These are phyloP conservation scores for Claviceps sp. DNA, from an alignment of 2,329 filamentous ascomycete genomes.

Conservation along the genomic window DNA sequence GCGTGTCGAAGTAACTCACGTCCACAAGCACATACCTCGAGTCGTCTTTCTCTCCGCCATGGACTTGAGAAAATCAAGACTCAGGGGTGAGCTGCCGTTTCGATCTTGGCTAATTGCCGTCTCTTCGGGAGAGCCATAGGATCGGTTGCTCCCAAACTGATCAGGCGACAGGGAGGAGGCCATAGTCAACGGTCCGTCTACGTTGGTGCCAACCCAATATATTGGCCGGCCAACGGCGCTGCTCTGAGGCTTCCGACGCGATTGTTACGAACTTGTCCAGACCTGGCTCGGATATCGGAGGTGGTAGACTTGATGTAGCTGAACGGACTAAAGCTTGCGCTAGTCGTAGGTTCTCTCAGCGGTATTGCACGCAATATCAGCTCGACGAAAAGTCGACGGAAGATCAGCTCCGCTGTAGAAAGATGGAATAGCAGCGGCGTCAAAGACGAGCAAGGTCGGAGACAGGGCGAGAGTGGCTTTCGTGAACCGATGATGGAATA, in stretches of 20 bases:
- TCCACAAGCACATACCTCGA: slow-evolving; percentile 39
- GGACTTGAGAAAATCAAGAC: slow-evolving; percentile 51
- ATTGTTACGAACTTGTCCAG: not conserved
- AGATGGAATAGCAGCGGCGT: not conserved
- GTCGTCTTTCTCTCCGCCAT: slow-evolving; percentile 62
- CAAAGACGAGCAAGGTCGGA: not conserved
- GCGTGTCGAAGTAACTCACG: too few relatives aligned
- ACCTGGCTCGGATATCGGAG: not conserved
- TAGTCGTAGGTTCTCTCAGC: not conserved
- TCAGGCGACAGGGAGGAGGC: slow-evolving; percentile 32
- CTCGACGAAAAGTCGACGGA: too few relatives aligned
- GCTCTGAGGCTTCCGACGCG: too few relatives aligned
- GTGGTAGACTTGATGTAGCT: not conserved
- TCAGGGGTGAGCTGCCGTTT: slow-evolving; percentile 30
- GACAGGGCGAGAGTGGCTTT: not conserved
- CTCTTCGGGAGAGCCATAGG: slow-evolving; percentile 13
- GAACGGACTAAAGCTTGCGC: not conserved
- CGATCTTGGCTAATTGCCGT: slow-evolving; percentile 22
- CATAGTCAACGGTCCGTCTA: not conserved
- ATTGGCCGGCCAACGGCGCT: not conserved
- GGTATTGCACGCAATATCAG: not conserved
- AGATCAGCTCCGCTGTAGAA: too few relatives aligned
- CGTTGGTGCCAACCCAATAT: not conserved
- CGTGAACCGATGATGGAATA: not conserved
- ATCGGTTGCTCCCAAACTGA: slow-evolving; percentile 16